Percentiles rank a stretch among this genome's conserved stretches.
phyloP scores from a whole-genome alignment of 140 eudicot genomes.

The Cichorium intybus region DNA sequence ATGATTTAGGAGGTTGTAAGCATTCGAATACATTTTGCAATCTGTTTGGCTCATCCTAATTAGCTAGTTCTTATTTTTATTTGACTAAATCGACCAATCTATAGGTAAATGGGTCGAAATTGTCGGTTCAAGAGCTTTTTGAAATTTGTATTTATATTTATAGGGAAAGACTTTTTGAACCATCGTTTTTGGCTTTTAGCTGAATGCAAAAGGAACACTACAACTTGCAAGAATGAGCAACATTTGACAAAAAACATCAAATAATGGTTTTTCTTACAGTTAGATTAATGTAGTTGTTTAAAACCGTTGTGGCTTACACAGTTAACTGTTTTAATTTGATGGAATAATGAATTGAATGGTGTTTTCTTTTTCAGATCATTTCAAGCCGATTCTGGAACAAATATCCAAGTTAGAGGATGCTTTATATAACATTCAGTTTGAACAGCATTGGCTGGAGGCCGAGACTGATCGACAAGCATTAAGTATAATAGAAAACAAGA shows the following conservation, averaged over 20 bases:
- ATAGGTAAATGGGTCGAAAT: neutral
- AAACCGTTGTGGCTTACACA: no score
- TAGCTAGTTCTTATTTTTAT: neutral
- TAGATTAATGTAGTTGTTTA: neutral
- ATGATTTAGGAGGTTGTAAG: neutral
- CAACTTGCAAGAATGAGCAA: no score
- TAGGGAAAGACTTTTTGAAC: neutral
- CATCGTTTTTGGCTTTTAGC: neutral
- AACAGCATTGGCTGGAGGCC: slow-evolving; percentile 93
- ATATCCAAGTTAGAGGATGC: slow-evolving; percentile 73
- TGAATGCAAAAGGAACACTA: no score
- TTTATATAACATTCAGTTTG: slow-evolving; percentile 61
- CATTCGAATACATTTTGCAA: neutral
- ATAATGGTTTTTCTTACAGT: neutral
- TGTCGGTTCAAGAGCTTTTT: neutral
- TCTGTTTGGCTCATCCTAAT: neutral
- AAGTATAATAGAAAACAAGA: slow-evolving; percentile 31
- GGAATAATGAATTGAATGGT: neutral
- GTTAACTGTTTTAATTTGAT: no score
- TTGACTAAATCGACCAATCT: neutral
- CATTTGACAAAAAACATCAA: no score
- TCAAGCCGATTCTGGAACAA: slow-evolving; percentile 71
- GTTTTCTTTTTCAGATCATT: slow-evolving; percentile 63
- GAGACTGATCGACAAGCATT: slow-evolving; percentile 83
- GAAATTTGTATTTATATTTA: neutral